These are phyloP conservation scores for Veloboletus limbatus DNA, from an alignment of 1,284 basidiomycete genomes.

Conservation along the genomic window DNA sequence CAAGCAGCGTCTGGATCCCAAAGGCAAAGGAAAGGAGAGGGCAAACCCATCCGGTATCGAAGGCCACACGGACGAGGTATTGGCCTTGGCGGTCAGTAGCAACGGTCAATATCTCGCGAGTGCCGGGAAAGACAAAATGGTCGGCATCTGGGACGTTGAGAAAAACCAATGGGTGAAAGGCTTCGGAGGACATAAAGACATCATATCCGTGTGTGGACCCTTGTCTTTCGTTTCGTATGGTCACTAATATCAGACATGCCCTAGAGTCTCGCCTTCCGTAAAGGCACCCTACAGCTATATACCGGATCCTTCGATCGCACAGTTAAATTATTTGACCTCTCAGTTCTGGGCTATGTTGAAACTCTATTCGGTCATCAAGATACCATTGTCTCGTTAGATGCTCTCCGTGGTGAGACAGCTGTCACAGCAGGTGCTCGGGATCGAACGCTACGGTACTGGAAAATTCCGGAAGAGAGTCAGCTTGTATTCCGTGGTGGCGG, in stretches of 20 bases:
- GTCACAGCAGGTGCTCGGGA: slow-evolving; percentile 90
- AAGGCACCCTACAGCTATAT: slow-evolving; percentile 83
- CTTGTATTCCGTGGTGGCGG: slow-evolving; percentile 94
- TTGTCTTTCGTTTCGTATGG: not conserved
- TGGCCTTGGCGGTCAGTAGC: slow-evolving; percentile 78
- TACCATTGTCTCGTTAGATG: slow-evolving; percentile 73
- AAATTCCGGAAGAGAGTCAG: slow-evolving; percentile 94
- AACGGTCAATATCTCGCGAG: slow-evolving; percentile 87
- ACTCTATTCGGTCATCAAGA: slow-evolving; percentile 99
- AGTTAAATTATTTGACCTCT: slow-evolving; percentile 73
- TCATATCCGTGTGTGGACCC: slow-evolving; percentile 66
- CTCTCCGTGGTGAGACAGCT: slow-evolving; percentile 80
- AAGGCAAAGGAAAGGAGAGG: slow-evolving; percentile 47
- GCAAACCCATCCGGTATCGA: slow-evolving; percentile 40
- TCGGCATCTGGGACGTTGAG: slow-evolving; percentile 84
- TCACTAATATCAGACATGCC: slow-evolving; percentile 1
- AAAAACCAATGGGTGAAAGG: slow-evolving; percentile 72
- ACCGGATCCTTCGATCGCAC: slow-evolving; percentile 90
- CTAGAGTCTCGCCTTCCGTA: slow-evolving; percentile 78
- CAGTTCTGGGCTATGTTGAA: slow-evolving; percentile 88
- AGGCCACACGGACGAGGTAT: slow-evolving; percentile 87
- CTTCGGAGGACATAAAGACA: slow-evolving; percentile 84
- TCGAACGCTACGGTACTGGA: slow-evolving; percentile 94
- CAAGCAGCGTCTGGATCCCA: slow-evolving; percentile 48
- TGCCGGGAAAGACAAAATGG: slow-evolving; percentile 78